Base-by-base conservation (phyloP, 495 filamentous ascomycete species). In the Aspergillus bertholletiae region DNA sequence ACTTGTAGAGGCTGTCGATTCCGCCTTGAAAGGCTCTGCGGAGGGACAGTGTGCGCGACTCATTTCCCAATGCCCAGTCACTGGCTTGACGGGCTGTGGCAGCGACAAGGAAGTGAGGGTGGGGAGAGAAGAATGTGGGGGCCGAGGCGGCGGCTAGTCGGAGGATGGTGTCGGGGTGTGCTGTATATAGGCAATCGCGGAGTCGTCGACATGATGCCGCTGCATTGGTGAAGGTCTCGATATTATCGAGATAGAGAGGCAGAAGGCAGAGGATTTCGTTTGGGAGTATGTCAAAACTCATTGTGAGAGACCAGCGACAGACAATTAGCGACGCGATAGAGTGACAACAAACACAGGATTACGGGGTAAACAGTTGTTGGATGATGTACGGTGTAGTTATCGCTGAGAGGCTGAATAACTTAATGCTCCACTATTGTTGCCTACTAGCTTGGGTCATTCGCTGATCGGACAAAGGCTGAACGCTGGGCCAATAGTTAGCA, bases 41-140 rank as follows among this genome's bases (percentile, higher is more conserved):
- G 17, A 73, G 60, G 17, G 49, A 48, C 5, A 57, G 20, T 17
- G 65, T 64, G 52, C 69, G 67, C 6, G 43, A 48, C 4, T 50
- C 37, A 8, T 57, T 58, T n/a, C 50, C 45, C 11, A 68, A 56
- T 5, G 71, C 71, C 74, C 74, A 77, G 18, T 58, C 43, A 9
- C 69, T 59, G 30, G 69, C 53, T 43, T 72, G 47, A 0, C 57
- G 34, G 8, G 64, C 70, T 3, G 61, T 65, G 6, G 70, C 70
- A n/a, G 64, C 61, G 22, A 65, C 59, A 17, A 77, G 66, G 51
- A 74, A 69, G 40, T 64, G 46, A 4, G 73, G 72, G 40, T 65
- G 58, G 5, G 71, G 73, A 9, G 67, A 65, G 59, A 73, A 77
- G 58, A 75, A 73, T 37, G 56, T 57, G 3, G 56, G 60, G n/a